Conservation (phyloP, 306 rosid species). For the Mucuna pruriens region DNA sequence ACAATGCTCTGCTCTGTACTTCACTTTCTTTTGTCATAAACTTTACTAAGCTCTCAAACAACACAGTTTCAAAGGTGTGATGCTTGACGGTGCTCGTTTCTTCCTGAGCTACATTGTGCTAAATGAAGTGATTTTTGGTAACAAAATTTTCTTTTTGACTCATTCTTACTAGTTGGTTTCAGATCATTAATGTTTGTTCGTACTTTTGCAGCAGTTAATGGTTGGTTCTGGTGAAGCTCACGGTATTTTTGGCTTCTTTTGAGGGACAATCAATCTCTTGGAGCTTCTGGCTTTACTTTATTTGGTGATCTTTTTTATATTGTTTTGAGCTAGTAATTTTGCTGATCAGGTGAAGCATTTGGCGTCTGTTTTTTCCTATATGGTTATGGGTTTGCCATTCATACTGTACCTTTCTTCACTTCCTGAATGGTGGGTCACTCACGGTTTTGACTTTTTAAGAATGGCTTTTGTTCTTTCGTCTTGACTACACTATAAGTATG, state of each 20-base stretch:
- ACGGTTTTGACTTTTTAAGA: background rate
- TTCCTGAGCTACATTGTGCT: slow-evolving; percentile 38
- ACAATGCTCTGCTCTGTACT: background rate
- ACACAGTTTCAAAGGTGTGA: slow-evolving; percentile 22
- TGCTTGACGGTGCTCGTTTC: slow-evolving; percentile 19
- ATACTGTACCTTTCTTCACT: background rate
- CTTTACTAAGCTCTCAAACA: slow-evolving; percentile 17
- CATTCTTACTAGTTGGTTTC: slow-evolving; percentile 23
- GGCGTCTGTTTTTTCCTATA: background rate
- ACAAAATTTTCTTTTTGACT: slow-evolving; percentile 41
- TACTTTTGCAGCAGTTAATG: slow-evolving; percentile 20
- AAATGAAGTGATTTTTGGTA: slow-evolving; percentile 40
- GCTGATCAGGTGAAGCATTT: background rate
- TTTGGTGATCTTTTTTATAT: background rate
- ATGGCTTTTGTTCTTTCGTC: background rate
- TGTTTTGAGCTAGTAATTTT: background rate
- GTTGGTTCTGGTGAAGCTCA: slow-evolving; percentile 31
- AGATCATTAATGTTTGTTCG: slow-evolving; percentile 32
- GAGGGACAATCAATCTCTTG: background rate
- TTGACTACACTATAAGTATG: background rate
- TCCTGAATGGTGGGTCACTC: background rate
- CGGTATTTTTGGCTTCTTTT: background rate
- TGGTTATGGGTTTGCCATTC: background rate
- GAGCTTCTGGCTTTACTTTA: background rate
- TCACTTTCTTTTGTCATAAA: background rate